phyloP scores from a whole-genome alignment of 768 basidiomycete species.

The Termitomyces sp. region DNA sequence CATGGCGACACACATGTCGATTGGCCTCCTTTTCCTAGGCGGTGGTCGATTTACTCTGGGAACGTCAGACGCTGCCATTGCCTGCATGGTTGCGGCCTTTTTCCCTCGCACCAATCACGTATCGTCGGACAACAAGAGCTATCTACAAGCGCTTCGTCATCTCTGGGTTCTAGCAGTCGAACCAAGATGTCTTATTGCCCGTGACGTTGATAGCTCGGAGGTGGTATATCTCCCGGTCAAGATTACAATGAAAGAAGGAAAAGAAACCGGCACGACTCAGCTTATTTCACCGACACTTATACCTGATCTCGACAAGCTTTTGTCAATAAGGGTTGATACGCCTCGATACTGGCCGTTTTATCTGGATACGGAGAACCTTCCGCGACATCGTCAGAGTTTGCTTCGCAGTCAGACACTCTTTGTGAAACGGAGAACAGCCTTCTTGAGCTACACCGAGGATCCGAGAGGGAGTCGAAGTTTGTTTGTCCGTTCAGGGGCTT shows the following conservation, averaged over 20 bases:
- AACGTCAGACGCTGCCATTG: conserved; percentile 87
- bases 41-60: conserved; percentile 90
- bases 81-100: conserved; percentile 84
- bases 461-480: conserved; percentile 89
- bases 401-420: conserved; percentile 77
- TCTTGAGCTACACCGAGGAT: conserved; percentile 90
- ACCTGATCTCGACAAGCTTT: conserved; percentile 77
- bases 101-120: conserved; percentile 82
- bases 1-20: conserved; percentile 82
- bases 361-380: conserved; percentile 66
- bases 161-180: conserved; percentile 96
- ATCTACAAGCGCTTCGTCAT: conserved; percentile 89
- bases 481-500: conserved; percentile 82
- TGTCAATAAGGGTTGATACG: conserved; percentile 84
- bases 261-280: conserved; percentile 58
- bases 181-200: conserved; percentile 85
- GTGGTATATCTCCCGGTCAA: conserved; percentile 92
- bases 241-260: conserved; percentile 68
- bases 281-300: conserved; percentile 91
- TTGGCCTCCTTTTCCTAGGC: conserved; percentile 91
- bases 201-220: conserved; percentile 88
- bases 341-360: conserved; percentile 95
- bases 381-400: conserved; percentile 62
- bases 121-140: conserved; percentile 84
- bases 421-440: conserved; percentile 89